phyloP scores from a whole-genome alignment of 345 rosid species.

The Psidium friedrichsthalianum region DNA sequence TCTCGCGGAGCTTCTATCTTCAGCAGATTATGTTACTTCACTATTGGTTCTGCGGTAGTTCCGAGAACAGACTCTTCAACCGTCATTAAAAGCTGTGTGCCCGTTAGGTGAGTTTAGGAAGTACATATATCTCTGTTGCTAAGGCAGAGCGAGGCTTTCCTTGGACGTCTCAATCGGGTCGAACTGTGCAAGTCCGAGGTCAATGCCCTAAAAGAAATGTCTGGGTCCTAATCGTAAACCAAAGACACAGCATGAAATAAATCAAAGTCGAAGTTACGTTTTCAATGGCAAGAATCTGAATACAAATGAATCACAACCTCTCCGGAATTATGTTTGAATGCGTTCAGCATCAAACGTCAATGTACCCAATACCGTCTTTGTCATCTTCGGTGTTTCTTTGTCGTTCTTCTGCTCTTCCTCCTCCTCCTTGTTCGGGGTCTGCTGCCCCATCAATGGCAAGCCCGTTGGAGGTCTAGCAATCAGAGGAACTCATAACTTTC shows the following conservation, averaged over 20 bases:
- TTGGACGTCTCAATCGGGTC: background rate
- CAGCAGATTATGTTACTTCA: background rate
- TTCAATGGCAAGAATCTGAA: background rate
- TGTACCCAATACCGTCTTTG: background rate
- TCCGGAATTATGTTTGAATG: background rate
- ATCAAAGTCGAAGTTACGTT: background rate
- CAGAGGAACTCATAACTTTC: background rate
- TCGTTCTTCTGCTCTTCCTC: background rate
- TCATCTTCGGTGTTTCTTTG: rapidly evolving
- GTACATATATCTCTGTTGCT: background rate
- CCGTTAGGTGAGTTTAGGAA: background rate
- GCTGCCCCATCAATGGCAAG: background rate
- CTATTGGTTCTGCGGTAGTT: background rate
- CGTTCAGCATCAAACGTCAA: background rate
- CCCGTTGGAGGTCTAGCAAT: background rate
- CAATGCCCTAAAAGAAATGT: background rate
- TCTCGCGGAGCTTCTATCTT: background rate
- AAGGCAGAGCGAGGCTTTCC: background rate
- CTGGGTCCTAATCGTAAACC: background rate
- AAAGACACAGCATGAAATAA: background rate
- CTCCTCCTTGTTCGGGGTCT: background rate
- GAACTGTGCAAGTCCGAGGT: background rate
- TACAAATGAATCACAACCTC: background rate
- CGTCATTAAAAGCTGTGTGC: background rate
- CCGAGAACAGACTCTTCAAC: background rate